phyloP scores from a whole-genome alignment of 345 rosid genomes.

The Toxicodendron radicans region DNA sequence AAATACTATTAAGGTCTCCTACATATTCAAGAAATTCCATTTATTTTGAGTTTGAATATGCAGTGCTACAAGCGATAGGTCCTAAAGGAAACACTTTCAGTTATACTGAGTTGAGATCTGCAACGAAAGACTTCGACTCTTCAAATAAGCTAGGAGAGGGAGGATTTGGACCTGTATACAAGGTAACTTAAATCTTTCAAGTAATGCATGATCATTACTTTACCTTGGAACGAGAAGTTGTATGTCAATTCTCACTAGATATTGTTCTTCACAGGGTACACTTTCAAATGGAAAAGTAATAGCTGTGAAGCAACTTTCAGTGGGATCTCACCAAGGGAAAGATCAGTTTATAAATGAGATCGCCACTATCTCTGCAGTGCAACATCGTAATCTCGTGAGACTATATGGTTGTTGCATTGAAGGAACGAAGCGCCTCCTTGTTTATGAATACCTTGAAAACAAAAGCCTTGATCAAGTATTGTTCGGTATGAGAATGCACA shows the following conservation, averaged over 20 bases:
- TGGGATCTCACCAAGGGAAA: constrained; percentile 44
- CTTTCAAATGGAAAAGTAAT: constrained; percentile 36
- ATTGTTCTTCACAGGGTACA: constrained; percentile 25
- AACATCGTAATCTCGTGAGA: constrained; percentile 20
- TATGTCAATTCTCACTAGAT: background rate
- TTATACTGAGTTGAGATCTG: constrained; percentile 32
- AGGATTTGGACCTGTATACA: constrained; percentile 42
- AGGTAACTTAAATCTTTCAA: constrained; percentile 20
- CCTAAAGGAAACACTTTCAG: constrained; percentile 34
- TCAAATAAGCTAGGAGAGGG: constrained; percentile 45
- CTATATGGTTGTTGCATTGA: constrained; percentile 20
- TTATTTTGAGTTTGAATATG: constrained; percentile 9
- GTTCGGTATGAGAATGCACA: constrained; percentile 8
- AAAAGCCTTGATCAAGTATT: constrained; percentile 19
- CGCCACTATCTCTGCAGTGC: constrained; percentile 20
- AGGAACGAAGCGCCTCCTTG: constrained; percentile 13
- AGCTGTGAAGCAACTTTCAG: constrained; percentile 43
- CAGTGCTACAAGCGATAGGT: constrained; percentile 32
- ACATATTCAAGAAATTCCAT: background rate
- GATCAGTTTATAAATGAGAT: constrained; percentile 36
- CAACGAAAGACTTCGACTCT: constrained; percentile 36
- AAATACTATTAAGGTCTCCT: too few relatives aligned
- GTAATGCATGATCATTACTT: background rate
- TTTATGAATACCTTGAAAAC: constrained; percentile 22
- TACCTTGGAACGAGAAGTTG: too few relatives aligned